Percentiles rank a stretch among this genome's conserved stretches.
Evolutionary conservation across 306 rosid species (phyloP).

Genomic region (Vicia faba): DNA sequence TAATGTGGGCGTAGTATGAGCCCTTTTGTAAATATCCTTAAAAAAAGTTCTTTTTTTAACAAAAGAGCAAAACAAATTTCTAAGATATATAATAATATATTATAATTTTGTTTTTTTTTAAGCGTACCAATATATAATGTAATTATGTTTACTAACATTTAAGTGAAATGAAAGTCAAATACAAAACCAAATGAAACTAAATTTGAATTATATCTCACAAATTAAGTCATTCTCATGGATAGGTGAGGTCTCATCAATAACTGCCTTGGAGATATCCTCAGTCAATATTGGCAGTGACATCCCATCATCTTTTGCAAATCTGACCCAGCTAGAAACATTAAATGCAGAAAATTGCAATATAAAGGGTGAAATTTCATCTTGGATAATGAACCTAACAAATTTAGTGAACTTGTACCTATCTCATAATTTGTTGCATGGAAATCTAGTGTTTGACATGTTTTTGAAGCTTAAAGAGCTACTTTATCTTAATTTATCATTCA

Average conservation of each 20-base stretch:
- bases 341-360: not conserved
- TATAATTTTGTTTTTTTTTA: no score
- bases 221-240: slow-evolving; percentile 21
- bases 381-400: slow-evolving; percentile 32
- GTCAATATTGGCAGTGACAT: slow-evolving; percentile 27
- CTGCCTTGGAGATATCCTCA: not conserved
- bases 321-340: not conserved
- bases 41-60: no score
- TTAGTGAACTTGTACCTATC: fast-evolving
- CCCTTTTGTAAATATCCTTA: no score
- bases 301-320: slow-evolving; percentile 30
- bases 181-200: no score
- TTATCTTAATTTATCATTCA: not conserved
- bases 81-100: no score
- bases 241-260: not conserved
- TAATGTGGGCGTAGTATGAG: no score
- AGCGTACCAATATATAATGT: no score
- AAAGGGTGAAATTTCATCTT: slow-evolving; percentile 33
- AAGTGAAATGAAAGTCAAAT: no score
- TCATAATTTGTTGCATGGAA: not conserved
- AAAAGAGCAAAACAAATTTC: no score
- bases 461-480: not conserved
- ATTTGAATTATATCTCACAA: slow-evolving; percentile 8
- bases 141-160: no score
- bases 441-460: slow-evolving; percentile 22